Base-by-base conservation (phyloP, 2,329 filamentous ascomycete species). In the Colletotrichum graminicola region DNA sequence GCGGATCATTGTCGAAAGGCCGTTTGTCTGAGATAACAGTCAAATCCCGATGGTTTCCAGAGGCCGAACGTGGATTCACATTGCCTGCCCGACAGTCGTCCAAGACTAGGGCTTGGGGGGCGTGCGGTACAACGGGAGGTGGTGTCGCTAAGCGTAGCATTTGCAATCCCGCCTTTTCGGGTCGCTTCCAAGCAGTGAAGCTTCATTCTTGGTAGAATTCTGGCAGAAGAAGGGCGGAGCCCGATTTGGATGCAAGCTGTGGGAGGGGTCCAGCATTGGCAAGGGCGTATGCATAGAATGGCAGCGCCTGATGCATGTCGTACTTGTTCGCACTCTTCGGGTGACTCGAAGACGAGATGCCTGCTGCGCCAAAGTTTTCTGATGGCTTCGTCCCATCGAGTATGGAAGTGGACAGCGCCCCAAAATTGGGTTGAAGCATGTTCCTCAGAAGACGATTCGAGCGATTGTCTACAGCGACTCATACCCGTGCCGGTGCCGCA, bases 131-230 rank as follows among this genome's bases (percentile, higher is more conserved):
- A 23, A 5, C 34, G 29, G 18, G 43, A n/a, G 41, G 65, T 54
- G 66, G 32, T 62, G 68, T 59, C 43, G 57, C 52, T 63, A 54
- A 71, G 68, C 57, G 68, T 62, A 49, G 54, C 59, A 68, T 47
- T 72, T 60, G 43, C 65, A 69, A 68, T 64, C 54, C 69, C 69
- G 69, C 69, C 69, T 59, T 72, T 72, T 72, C 34, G 69, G 60
- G 55, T 69, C 59, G 59, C 43, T 62, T 68, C 54, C 47, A 54
- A 55, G 54, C 69, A 54, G 39, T 47, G 41, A 72, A 60, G 65
- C 65, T 68, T 63, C 62, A 29, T 63, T 72, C 59, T 63, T 63
- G 59, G 67, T 63, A 47, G 52, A 49, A 14, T 68, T 68, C 45
- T 68, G 36, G 26, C 54, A 23, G 21, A 60, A 56, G 67, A 72